Conservation (phyloP, 2,329 filamentous ascomycete species). For the Neonectria ditissima region DNA sequence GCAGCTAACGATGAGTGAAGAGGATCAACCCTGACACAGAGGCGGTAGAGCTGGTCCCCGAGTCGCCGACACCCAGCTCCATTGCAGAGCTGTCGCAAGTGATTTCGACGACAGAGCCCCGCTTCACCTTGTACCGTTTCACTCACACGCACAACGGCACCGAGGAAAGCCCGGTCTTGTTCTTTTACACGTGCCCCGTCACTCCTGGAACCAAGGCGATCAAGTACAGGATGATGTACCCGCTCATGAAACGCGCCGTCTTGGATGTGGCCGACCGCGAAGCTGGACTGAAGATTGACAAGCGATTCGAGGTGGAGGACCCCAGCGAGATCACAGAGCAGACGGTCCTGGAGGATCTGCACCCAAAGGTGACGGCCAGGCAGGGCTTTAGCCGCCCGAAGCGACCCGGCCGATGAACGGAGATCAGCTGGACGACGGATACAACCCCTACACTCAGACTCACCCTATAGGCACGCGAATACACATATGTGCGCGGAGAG, state of each 20-base stretch:
- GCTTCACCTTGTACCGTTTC: constrained; percentile 83
- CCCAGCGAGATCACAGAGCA: constrained; percentile 78
- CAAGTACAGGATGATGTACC: constrained; percentile 89
- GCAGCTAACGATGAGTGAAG: constrained; percentile 52
- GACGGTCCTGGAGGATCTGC: constrained; percentile 73
- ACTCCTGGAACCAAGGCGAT: constrained; percentile 74
- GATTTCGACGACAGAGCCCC: constrained; percentile 76
- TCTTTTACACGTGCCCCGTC: constrained; percentile 85
- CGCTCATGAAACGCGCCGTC: constrained; percentile 75
- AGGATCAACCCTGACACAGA: constrained; percentile 80
- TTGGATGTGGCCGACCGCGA: constrained; percentile 74
- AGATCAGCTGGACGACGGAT: constrained; percentile 7
- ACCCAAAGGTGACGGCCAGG: constrained; percentile 73
- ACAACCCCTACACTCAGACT: constrained; percentile 3
- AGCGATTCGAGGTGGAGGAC: constrained; percentile 77
- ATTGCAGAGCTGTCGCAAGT: constrained; percentile 68
- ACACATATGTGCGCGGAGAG: constrained; percentile 5
- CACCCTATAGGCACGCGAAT: neutral
- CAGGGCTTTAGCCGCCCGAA: constrained; percentile 82
- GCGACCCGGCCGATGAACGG: constrained; percentile 73
- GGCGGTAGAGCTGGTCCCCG: constrained; percentile 72
- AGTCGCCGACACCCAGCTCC: constrained; percentile 63
- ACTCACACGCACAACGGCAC: constrained; percentile 66
- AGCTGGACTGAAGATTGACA: constrained; percentile 74
- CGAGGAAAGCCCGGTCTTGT: constrained; percentile 72